phyloP scores from a whole-genome alignment of 805 yeast species.

The Danielozyma ontarioensis region DNA sequence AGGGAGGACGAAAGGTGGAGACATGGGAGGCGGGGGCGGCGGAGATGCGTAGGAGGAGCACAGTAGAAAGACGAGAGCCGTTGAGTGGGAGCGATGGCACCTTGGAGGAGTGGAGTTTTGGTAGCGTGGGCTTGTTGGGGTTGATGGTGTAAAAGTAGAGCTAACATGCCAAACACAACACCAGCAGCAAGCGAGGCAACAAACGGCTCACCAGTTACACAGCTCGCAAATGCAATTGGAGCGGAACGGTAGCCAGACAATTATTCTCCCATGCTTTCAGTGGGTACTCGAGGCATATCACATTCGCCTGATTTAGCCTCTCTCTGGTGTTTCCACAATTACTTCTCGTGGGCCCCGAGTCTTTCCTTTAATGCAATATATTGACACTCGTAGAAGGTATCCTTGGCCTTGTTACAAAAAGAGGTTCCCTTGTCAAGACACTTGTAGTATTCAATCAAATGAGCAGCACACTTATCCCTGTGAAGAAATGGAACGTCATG shows the following conservation, averaged over 20 bases:
- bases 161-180: too few relatives aligned
- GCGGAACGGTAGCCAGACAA: too few relatives aligned
- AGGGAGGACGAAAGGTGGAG: neutral
- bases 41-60: too few relatives aligned
- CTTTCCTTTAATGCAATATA: constrained; percentile 38
- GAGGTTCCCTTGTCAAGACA: constrained; percentile 14
- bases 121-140: neutral
- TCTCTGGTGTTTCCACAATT: neutral
- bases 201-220: too few relatives aligned
- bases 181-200: too few relatives aligned
- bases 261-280: too few relatives aligned
- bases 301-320: too few relatives aligned
- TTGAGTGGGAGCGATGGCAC: too few relatives aligned
- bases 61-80: neutral
- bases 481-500: constrained; percentile 37
- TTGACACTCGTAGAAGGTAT: constrained; percentile 34
- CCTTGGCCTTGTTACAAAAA: constrained; percentile 12
- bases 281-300: too few relatives aligned
- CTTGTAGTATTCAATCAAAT: constrained; percentile 36
- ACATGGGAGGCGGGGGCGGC: too few relatives aligned
- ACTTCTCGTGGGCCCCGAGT: constrained; percentile 21
- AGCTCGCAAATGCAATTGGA: neutral
- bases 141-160: too few relatives aligned
- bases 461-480: constrained; percentile 43
- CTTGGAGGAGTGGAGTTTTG: neutral